Conservation (phyloP, 2,329 filamentous ascomycete genomes). For the Diaporthe australafricana region DNA sequence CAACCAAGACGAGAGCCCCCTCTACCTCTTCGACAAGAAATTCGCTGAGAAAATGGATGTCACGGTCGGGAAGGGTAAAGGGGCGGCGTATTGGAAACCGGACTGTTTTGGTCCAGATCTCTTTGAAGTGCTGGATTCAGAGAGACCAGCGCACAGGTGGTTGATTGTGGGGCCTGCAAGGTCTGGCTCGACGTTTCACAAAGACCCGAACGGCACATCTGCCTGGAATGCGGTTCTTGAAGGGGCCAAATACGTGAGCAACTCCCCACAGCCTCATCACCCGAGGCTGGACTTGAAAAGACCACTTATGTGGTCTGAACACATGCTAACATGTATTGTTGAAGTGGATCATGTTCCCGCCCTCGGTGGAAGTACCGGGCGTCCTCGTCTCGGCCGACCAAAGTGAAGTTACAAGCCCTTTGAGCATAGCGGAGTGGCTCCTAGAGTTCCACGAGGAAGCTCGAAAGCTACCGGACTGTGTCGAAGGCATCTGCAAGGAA, state of each 20-base stretch:
- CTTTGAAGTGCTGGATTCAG: constrained; percentile 80
- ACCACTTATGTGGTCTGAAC: neutral
- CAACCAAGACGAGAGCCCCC: constrained; percentile 85
- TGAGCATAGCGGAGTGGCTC: constrained; percentile 97
- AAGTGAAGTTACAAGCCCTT: constrained; percentile 91
- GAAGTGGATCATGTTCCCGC: constrained; percentile 94
- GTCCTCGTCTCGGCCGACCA: constrained; percentile 91
- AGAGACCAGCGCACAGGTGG: constrained; percentile 91
- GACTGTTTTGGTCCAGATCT: constrained; percentile 88
- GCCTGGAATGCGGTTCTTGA: constrained; percentile 96
- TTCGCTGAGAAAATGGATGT: constrained; percentile 91
- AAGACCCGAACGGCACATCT: constrained; percentile 78
- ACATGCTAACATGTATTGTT: neutral
- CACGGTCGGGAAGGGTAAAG: constrained; percentile 64
- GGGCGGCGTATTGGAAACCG: constrained; percentile 79
- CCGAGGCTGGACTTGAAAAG: neutral
- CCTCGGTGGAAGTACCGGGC: constrained; percentile 81
- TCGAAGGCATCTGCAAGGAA: constrained; percentile 84
- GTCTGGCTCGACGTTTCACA: constrained; percentile 95
- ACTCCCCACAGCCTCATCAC: neutral
- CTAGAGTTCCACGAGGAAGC: constrained; percentile 90
- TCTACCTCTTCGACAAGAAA: constrained; percentile 90
- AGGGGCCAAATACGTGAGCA: constrained; percentile 79
- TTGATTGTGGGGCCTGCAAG: constrained; percentile 89
- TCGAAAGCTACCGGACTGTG: constrained; percentile 78